Evolutionary conservation across 164 flowering plant genomes (phyloP).

Genomic region (Vitis rotundifolia): DNA sequence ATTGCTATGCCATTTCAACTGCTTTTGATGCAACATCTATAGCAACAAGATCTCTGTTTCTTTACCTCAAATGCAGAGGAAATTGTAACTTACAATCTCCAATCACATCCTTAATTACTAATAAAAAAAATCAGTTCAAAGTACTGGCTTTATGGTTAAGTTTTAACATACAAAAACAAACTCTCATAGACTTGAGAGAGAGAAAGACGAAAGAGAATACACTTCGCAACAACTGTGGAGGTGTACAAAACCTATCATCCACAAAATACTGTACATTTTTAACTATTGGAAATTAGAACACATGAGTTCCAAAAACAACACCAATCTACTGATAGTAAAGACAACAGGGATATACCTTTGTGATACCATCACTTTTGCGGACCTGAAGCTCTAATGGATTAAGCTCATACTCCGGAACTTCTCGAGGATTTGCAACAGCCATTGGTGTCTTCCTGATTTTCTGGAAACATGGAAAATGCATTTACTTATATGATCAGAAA

Average conservation of each 20-base stretch:
- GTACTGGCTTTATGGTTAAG: too few relatives aligned
- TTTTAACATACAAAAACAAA: too few relatives aligned
- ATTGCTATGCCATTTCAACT: too few relatives aligned
- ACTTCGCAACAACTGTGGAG: too few relatives aligned
- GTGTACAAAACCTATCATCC: background rate
- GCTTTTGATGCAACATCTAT: too few relatives aligned
- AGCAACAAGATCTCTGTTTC: too few relatives aligned
- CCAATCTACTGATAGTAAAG: background rate
- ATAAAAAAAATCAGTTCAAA: too few relatives aligned
- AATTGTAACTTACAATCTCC: too few relatives aligned
- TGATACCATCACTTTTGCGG: conserved; percentile 82
- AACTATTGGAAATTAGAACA: background rate
- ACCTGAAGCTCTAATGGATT: conserved; percentile 90
- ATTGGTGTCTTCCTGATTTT: conserved; percentile 91
- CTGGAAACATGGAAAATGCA: conserved; percentile 33
- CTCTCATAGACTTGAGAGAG: too few relatives aligned
- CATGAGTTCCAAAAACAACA: background rate
- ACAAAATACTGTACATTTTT: background rate
- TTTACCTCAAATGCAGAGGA: too few relatives aligned
- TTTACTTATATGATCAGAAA: background rate
- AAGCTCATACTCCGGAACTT: conserved; percentile 98
- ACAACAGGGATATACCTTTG: conserved; percentile 56
- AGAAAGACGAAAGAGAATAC: too few relatives aligned
- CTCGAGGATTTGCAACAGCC: conserved; percentile 85
- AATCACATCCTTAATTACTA: too few relatives aligned